Evolutionary conservation across 2,329 filamentous ascomycete genomes (phyloP).

Genomic region (Amauroascus niger): DNA sequence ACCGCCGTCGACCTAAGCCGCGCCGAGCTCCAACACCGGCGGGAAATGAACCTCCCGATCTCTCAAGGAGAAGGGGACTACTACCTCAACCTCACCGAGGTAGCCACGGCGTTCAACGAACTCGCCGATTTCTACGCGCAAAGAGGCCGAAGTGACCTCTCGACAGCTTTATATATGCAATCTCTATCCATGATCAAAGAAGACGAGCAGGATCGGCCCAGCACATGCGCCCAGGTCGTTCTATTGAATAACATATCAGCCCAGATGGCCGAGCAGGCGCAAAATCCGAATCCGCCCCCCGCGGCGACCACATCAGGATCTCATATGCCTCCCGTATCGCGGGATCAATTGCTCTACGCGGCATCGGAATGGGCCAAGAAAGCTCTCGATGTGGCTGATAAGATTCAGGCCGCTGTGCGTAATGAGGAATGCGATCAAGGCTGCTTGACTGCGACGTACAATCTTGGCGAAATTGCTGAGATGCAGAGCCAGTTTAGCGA

Average conservation of each 20-base stretch:
- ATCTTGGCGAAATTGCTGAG: slow-evolving; percentile 73
- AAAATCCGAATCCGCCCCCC: slow-evolving; percentile 26
- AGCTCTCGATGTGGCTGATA: slow-evolving; percentile 56
- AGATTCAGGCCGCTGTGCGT: slow-evolving; percentile 56
- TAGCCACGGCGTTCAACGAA: slow-evolving; percentile 39
- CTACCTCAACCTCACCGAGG: slow-evolving; percentile 34
- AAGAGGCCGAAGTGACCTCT: slow-evolving; percentile 65
- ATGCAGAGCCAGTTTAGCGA: slow-evolving; percentile 57
- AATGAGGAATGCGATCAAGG: slow-evolving; percentile 73
- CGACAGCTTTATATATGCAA: slow-evolving; percentile 77
- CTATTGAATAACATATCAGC: slow-evolving; percentile 51
- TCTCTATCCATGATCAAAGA: slow-evolving; percentile 59
- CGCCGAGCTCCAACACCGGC: slow-evolving; percentile 60
- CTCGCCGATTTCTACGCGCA: slow-evolving; percentile 68
- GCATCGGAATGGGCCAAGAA: slow-evolving; percentile 72
- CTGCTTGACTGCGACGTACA: slow-evolving; percentile 75
- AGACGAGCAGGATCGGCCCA: slow-evolving; percentile 27
- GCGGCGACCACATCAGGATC: slow-evolving; percentile 24
- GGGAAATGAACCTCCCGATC: slow-evolving; percentile 56
- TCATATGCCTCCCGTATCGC: slow-evolving; percentile 40
- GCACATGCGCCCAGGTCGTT: slow-evolving; percentile 66
- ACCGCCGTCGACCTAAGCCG: slow-evolving; percentile 75
- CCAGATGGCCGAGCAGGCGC: slow-evolving; percentile 38
- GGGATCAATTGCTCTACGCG: slow-evolving; percentile 55
- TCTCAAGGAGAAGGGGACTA: slow-evolving; percentile 38